Evolutionary conservation across 2,329 filamentous ascomycete species (phyloP).

Genomic region (Hypoxylon sp.): DNA sequence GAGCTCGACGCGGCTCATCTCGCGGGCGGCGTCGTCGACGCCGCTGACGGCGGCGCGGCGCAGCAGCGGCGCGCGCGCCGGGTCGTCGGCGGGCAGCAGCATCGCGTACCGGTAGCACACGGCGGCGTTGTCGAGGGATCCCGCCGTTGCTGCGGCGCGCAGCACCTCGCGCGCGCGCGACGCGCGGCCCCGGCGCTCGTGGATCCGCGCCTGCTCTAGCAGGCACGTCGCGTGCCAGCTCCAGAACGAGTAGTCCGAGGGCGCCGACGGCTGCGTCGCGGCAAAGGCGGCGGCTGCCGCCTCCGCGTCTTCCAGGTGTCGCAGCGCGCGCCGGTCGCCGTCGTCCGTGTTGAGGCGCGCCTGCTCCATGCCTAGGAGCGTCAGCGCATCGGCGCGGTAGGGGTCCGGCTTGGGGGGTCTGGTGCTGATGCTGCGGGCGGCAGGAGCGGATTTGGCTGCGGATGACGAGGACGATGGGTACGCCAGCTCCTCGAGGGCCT

Average conservation of each 20-base stretch:
- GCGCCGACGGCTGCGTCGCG: too few relatives aligned
- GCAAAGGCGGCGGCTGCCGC: too few relatives aligned
- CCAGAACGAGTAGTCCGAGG: too few relatives aligned
- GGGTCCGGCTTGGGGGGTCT: slow-evolving; percentile 17
- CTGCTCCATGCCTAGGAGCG: slow-evolving; percentile 46
- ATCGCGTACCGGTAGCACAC: slow-evolving; percentile 42
- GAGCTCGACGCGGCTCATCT: slow-evolving; percentile 37
- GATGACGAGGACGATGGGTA: not conserved
- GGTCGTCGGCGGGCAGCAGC: slow-evolving; percentile 37
- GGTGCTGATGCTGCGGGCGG: too few relatives aligned
- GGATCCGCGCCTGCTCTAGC: slow-evolving; percentile 42
- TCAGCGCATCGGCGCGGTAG: slow-evolving; percentile 48
- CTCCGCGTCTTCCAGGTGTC: too few relatives aligned
- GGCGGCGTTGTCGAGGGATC: slow-evolving; percentile 43
- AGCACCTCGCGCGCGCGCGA: slow-evolving; percentile 37
- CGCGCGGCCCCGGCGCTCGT: slow-evolving; percentile 34
- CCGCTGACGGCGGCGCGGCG: slow-evolving; percentile 47
- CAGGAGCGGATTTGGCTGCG: not conserved
- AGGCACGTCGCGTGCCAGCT: too few relatives aligned
- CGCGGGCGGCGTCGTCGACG: slow-evolving; percentile 37
- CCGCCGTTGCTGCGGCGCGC: slow-evolving; percentile 41
- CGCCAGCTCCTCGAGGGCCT: slow-evolving; percentile 33
- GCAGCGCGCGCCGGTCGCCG: slow-evolving; percentile 41
- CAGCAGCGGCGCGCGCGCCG: slow-evolving; percentile 39
- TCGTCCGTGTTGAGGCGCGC: slow-evolving; percentile 20